A percentile compares a stretch with the other conserved stretches of the same genome.
phyloP scores from a whole-genome alignment of 2,329 filamentous ascomycete genomes.

The Pestalotiopsis sp. region DNA sequence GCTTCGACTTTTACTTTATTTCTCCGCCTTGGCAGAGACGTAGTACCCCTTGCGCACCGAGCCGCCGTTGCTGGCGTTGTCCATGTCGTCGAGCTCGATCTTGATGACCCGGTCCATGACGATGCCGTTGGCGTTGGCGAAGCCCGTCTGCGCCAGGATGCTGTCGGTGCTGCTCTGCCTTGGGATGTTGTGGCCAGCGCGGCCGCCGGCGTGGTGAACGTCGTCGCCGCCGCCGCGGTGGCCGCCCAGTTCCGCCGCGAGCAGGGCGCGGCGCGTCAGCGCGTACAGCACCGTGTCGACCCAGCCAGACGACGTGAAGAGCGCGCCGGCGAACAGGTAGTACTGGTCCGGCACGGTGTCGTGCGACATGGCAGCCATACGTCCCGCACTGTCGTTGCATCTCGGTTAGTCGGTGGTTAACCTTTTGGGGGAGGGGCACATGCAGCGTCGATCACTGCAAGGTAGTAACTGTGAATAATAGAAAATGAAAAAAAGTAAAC shows the following conservation, averaged over 20 bases:
- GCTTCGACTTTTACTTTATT: too few species aligned
- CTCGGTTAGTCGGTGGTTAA: not conserved
- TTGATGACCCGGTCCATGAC: slow-evolving; percentile 26
- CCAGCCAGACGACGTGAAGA: slow-evolving; percentile 42
- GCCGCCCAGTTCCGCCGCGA: slow-evolving; percentile 24
- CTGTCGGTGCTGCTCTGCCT: slow-evolving; percentile 24
- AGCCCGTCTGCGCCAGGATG: slow-evolving; percentile 20
- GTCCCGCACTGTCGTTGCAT: slow-evolving; percentile 33
- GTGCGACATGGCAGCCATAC: slow-evolving; percentile 51
- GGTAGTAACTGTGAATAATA: too few species aligned
- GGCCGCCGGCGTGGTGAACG: not conserved
- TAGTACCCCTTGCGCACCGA: not conserved
- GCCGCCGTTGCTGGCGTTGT: slow-evolving; percentile 8
- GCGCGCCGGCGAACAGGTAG: slow-evolving; percentile 29
- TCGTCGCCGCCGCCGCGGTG: slow-evolving; percentile 6
- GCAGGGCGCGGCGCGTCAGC: slow-evolving; percentile 39
- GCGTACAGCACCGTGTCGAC: slow-evolving; percentile 43
- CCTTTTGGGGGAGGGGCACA: not conserved
- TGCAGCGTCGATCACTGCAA: not conserved
- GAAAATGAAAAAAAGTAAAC: slow-evolving; percentile 6
- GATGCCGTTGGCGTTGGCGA: slow-evolving; percentile 19
- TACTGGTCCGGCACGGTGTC: slow-evolving; percentile 36
- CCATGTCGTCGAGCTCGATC: slow-evolving; percentile 25
- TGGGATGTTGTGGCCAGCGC: slow-evolving; percentile 11
- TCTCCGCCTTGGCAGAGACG: slow-evolving; percentile 7